Evolutionary conservation across 208 protist species (phyloP), one percentile per base, ranked within the genome.

Genomic region (Wallacemonas collosoma): DNA sequence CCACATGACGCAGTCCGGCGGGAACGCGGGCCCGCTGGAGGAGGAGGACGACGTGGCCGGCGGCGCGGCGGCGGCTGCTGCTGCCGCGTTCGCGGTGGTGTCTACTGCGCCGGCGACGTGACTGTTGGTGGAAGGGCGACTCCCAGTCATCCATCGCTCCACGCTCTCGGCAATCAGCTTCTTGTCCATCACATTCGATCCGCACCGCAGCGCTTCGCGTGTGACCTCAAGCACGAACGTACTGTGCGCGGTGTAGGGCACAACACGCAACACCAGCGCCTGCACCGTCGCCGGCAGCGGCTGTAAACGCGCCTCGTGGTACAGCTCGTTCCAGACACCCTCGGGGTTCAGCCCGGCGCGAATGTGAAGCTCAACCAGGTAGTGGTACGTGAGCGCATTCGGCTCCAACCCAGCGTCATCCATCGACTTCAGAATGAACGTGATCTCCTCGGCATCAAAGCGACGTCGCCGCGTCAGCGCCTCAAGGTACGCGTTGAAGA

Each of bases 401-500:
- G 75, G 71, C 38, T n/a, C 61, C 7, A 91, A 75, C 3, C 72
- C 72, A 8, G 45, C 61, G 2, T 57, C 62, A 48, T 66, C 73
- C 91, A 95, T 95, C 53, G 75, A 60, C 15, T 83, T 53, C 58
- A 93, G 73, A 9, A 95, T 64, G 73, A 89, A 88, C 2, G 65
- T 38, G 1, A 91, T 85, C 75, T 95, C 88, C 12, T 80, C 76
- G 3, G 14, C 50, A n/a, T 84, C 70, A 69, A 83, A 93, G 51
- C 89, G 90, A 39, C 76, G 86, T 1, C 88, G 88, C 43, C 70
- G 61, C 5, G 88, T 93, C 36, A 94, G 74, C 14, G 82, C 80
- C 66, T 93, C 86, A 41, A 95, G 80, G 72, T 94, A 94, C 43
- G 77, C 78, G 66, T 93, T 92, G 75, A 95, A 95, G 69, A 95